A percentile compares a stretch with the other conserved stretches of the same genome.
Evolutionary conservation across 2,329 filamentous ascomycete species (phyloP).

Genomic region (Teratosphaeria zuluensis): DNA sequence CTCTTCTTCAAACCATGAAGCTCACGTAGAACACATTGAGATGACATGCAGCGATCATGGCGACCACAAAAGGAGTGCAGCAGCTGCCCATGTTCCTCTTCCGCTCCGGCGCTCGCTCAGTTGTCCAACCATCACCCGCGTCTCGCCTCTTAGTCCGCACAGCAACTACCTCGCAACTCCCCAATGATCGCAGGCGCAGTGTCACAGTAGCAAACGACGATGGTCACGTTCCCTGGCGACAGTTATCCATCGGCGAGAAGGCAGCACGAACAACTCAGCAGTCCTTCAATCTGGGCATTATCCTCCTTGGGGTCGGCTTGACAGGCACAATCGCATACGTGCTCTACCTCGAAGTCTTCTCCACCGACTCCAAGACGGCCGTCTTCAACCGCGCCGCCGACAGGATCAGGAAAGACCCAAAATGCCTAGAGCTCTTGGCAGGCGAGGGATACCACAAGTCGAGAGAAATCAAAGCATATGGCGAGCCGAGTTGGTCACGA

Average conservation of each 20-base stretch:
- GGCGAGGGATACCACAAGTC: conserved; percentile 46
- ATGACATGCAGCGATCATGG: not conserved
- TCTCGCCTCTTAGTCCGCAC: conserved; percentile 1
- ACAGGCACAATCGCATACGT: conserved; percentile 72
- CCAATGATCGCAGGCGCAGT: conserved; percentile 46
- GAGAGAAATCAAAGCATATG: conserved; percentile 64
- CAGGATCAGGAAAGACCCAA: conserved; percentile 61
- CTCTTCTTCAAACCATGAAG: not conserved
- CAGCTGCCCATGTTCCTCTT: not conserved
- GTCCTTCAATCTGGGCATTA: conserved; percentile 74
- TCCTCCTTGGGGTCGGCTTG: conserved; percentile 62
- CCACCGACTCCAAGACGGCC: conserved; percentile 69
- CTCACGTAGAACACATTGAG: not conserved
- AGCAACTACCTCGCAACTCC: conserved; percentile 13
- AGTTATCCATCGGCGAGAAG: conserved; percentile 69
- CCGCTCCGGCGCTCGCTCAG: not conserved
- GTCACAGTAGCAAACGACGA: conserved; percentile 83
- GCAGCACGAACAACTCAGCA: conserved; percentile 79
- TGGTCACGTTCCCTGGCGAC: conserved; percentile 68
- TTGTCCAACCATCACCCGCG: not conserved
- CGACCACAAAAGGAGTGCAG: not conserved
- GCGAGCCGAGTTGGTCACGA: conserved; percentile 70
- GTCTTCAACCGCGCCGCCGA: conserved; percentile 83
- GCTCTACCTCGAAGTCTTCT: conserved; percentile 74
- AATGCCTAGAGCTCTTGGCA: conserved; percentile 65